Percentiles rank a stretch among this genome's conserved stretches.
Conservation (phyloP, 257 asterid genomes). For the Ilex asprella region DNA sequence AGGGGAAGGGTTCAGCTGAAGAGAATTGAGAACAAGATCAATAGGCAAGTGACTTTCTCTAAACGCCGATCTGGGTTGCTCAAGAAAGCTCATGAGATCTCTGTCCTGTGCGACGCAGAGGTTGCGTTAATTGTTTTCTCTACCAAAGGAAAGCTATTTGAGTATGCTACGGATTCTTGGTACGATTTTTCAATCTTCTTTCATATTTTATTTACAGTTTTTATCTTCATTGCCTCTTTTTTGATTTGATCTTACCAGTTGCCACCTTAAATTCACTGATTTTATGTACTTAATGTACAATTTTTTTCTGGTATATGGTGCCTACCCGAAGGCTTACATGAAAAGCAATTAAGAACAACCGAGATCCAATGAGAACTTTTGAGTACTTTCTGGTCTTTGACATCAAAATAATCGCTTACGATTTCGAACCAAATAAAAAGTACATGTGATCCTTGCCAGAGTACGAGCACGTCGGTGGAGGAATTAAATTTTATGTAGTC, state of each 20-base stretch:
- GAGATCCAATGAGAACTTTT: too few relatives aligned
- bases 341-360: too few relatives aligned
- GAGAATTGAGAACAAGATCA: constrained; percentile 82
- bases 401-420: too few relatives aligned
- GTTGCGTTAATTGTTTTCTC: constrained; percentile 80
- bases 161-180: constrained; percentile 82
- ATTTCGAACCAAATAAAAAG: too few relatives aligned
- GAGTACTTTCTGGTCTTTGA: too few relatives aligned
- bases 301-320: neutral
- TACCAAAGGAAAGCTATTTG: constrained; percentile 66
- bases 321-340: too few relatives aligned
- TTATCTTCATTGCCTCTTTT: neutral
- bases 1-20: constrained; percentile 78
- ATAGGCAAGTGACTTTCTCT: constrained; percentile 81
- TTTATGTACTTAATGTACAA: neutral
- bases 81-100: constrained; percentile 84
- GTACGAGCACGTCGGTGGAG: too few relatives aligned
- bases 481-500: too few relatives aligned
- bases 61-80: constrained; percentile 67
- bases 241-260: neutral
- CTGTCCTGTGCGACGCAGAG: constrained; percentile 82
- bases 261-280: neutral
- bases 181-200: constrained; percentile 6
- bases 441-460: too few relatives aligned
- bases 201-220: neutral